Conservation (phyloP, 257 asterid species). For the Solanum arcanum region DNA sequence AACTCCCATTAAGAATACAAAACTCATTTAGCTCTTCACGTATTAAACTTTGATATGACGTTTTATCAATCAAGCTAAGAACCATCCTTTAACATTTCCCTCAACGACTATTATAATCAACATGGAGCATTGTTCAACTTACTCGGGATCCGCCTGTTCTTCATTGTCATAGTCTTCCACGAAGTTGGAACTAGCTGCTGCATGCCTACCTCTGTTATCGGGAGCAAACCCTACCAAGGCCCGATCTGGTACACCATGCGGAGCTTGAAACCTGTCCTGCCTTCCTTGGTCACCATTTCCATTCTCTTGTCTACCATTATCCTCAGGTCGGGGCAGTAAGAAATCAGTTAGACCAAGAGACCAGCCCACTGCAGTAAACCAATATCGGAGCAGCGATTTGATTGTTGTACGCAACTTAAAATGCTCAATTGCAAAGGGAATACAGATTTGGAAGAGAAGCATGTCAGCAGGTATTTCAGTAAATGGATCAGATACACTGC, state of each 20-base stretch:
- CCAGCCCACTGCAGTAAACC: conserved; percentile 99
- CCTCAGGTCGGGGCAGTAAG: conserved; percentile 86
- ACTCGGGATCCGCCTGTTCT: conserved; percentile 70
- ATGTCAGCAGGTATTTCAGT: conserved; percentile 98
- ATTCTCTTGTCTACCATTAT: conserved; percentile 60
- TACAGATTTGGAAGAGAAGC: conserved; percentile 98
- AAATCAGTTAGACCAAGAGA: conserved; percentile 82
- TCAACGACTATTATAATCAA: background rate
- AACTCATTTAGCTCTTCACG: background rate
- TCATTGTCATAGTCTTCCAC: conserved; percentile 47
- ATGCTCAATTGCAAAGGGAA: conserved; percentile 95
- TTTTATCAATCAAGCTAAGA: background rate
- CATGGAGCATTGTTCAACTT: conserved; percentile 23
- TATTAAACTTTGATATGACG: background rate
- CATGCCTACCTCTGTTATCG: conserved; percentile 50
- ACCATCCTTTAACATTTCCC: background rate
- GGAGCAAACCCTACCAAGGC: conserved; percentile 30
- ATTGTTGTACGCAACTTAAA: conserved; percentile 85
- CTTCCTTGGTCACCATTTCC: conserved; percentile 66
- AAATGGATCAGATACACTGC: conserved; percentile 94
- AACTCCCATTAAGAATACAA: background rate
- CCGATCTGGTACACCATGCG: conserved; percentile 46
- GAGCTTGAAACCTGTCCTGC: conserved; percentile 57
- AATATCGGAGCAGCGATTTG: conserved; percentile 79
- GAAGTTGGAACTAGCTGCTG: conserved; percentile 24